These are phyloP conservation scores for Rubia yunnanensis DNA, from an alignment of 257 asterid genomes.

Conservation along the genomic window DNA sequence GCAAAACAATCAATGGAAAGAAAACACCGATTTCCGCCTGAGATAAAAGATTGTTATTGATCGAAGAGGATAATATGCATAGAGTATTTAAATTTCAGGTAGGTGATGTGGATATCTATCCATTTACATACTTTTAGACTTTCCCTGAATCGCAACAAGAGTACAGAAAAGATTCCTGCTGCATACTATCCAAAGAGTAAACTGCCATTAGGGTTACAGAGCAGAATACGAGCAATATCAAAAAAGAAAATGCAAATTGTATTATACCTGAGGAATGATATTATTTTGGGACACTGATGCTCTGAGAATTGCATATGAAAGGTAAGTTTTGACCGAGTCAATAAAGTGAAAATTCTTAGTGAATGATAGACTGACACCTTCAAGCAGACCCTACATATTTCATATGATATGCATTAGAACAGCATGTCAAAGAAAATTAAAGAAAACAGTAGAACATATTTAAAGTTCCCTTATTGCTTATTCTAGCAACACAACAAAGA, in stretches of 20 bases:
- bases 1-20: conserved; percentile 84
- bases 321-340: conserved; percentile 88
- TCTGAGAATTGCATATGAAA: conserved; percentile 78
- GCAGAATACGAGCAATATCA: not conserved
- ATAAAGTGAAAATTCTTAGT: conserved; percentile 72
- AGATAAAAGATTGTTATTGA: conserved; percentile 22
- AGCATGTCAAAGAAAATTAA: not conserved
- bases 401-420: not conserved
- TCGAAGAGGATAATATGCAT: conserved; percentile 18
- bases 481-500: not conserved
- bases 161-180: conserved; percentile 76
- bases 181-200: conserved; percentile 56
- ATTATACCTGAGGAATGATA: conserved; percentile 69
- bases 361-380: conserved; percentile 69
- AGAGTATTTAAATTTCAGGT: conserved; percentile 10
- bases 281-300: conserved; percentile 80
- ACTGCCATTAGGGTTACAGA: not conserved
- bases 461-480: conserved; percentile 1
- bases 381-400: conserved; percentile 70
- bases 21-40: conserved; percentile 98
- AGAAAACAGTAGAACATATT: not conserved
- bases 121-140: conserved; percentile 63
- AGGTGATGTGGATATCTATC: not conserved
- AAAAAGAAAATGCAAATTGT: conserved; percentile 5
- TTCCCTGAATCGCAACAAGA: conserved; percentile 85